Conservation (phyloP, 345 rosid genomes). For the Populus nigra region DNA sequence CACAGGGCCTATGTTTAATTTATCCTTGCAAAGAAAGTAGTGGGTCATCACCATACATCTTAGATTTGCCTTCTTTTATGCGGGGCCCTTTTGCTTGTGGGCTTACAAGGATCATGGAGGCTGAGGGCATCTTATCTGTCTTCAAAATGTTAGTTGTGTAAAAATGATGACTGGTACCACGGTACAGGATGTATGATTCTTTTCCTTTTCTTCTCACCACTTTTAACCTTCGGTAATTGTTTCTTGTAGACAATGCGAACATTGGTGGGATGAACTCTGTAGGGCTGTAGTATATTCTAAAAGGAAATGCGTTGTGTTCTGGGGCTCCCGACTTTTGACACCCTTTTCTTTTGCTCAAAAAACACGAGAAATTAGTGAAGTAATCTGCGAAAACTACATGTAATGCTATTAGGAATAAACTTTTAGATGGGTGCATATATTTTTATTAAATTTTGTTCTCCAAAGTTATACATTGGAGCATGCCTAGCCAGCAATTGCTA, state of each 20-base stretch:
- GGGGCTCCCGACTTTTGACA: neutral
- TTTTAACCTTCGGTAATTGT: slow-evolving; percentile 24
- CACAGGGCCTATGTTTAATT: slow-evolving; percentile 17
- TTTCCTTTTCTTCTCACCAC: slow-evolving; percentile 2
- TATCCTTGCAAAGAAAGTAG: slow-evolving; percentile 19
- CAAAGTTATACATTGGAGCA: neutral
- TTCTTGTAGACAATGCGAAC: slow-evolving; percentile 24
- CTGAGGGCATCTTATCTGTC: slow-evolving; percentile 9
- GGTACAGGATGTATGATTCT: slow-evolving; percentile 24
- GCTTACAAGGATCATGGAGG: slow-evolving; percentile 19
- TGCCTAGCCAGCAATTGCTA: no score
- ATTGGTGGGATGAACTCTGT: slow-evolving; percentile 13
- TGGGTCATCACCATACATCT: slow-evolving; percentile 23
- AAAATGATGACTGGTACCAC: slow-evolving; percentile 26
- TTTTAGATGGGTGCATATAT: neutral
- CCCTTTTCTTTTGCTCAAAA: neutral
- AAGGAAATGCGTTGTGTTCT: slow-evolving; percentile 11
- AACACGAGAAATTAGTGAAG: neutral
- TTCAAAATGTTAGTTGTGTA: slow-evolving; percentile 26
- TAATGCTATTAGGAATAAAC: neutral
- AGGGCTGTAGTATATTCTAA: slow-evolving; percentile 29
- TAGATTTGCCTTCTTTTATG: slow-evolving; percentile 29
- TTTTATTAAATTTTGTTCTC: neutral
- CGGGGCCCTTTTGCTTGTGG: slow-evolving; percentile 15
- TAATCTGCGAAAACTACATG: neutral